Base-by-base conservation (phyloP, 345 rosid species). In the Euphorbia tirucalli region DNA sequence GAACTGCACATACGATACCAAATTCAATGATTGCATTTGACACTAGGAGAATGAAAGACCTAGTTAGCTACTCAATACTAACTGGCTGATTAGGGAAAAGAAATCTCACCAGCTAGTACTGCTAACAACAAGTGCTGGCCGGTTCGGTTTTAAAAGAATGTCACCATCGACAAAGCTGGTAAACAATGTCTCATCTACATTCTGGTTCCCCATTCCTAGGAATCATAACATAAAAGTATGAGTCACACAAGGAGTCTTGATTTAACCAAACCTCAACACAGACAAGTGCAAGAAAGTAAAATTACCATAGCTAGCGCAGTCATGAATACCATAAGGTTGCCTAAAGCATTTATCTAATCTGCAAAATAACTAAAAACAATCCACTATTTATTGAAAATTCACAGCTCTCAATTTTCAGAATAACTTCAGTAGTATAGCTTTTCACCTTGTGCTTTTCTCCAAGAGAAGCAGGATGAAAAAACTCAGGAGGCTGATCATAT, bases 401-500 rank as follows among this genome's bases (percentile, higher is more conserved):
- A n/a, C 10, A 22, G 65, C 27, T 14, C 25, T 13, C 9, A 22
- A 3, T 19, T 50, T 43, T 30, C 22, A 19, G 13, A 65, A 41
- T 14, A 25, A 32, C 31, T 14, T 28, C 28, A 8, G 2, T 21
- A 5, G 15, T 79, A 79, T 65, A 50, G 21, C n/a, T 65, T 28
- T 75, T 80, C 77, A 94, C 99, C 92, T 89, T 68, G 72, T 92
- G 93, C 74, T 81, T 92, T 79, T 92, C 97, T 82, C 82, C 77
- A n/a, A 90, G 85, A 55, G 85, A 84, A 71, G 96, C 79, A 30
- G 92, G 89, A 64, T 37, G 87, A 73, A 95, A 92, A 79, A 95
- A 95, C 78, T 90, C 97, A 57, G 98, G 97, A 78, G 99, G 97
- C 69, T 89, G 97, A 85, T 95, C 98, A 79, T 95, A 90, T 69